Evolutionary conservation across 2,329 filamentous ascomycete genomes (phyloP).

Genomic region (Fusarium luffae): DNA sequence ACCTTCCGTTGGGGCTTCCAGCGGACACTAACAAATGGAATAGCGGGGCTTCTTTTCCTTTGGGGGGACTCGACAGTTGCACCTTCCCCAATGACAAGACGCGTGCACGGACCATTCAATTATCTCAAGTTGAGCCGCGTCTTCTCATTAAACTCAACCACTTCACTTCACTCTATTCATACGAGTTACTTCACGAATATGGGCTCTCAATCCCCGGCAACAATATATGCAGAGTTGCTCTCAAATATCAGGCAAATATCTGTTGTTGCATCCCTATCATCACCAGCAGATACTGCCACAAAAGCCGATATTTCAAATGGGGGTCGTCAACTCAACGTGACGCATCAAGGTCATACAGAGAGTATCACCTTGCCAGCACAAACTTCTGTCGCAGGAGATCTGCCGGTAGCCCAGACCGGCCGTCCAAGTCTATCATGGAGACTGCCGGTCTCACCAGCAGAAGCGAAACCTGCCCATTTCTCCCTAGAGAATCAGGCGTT

Average conservation of each 20-base stretch:
- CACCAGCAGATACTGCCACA: conserved; percentile 57
- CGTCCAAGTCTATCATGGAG: conserved; percentile 62
- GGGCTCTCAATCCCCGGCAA: conserved; percentile 36
- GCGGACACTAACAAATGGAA: conserved; percentile 40
- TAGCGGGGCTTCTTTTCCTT: conserved; percentile 43
- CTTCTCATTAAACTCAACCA: background rate
- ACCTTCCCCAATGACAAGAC: conserved; percentile 14
- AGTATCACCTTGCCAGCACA: conserved; percentile 57
- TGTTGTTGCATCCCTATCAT: conserved; percentile 63
- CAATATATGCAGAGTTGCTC: conserved; percentile 73
- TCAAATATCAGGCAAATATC: conserved; percentile 73
- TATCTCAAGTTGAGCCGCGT: conserved; percentile 24
- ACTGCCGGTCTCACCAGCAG: conserved; percentile 55
- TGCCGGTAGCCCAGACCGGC: conserved; percentile 53
- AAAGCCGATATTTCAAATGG: conserved; percentile 57
- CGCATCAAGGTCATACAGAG: conserved; percentile 55
- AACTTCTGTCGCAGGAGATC: conserved; percentile 48
- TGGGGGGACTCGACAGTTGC: conserved; percentile 20
- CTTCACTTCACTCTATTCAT: background rate
- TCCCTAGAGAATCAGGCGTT: conserved; percentile 54
- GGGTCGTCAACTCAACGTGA: conserved; percentile 59
- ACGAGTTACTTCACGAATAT: conserved; percentile 18
- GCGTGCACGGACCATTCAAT: conserved; percentile 38
- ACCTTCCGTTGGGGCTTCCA: conserved; percentile 43
- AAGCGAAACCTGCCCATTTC: conserved; percentile 42